Evolutionary conservation across 2,329 filamentous ascomycete species (phyloP).

Genomic region (Stagonosporopsis chrysanthemi): DNA sequence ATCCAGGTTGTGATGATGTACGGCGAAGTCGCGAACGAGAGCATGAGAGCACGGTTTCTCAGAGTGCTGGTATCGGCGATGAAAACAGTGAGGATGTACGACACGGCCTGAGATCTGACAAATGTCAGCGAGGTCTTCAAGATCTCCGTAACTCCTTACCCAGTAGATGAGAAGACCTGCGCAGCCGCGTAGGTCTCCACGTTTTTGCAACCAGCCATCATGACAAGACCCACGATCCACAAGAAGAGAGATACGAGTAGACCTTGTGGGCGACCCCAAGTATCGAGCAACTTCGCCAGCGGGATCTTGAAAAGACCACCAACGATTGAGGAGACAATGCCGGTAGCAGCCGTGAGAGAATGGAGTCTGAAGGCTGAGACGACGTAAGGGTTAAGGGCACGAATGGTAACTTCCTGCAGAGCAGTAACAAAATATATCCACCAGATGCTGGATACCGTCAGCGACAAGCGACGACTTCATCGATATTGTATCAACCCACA

Average conservation of each 20-base stretch:
- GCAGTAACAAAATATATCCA: constrained; percentile 58
- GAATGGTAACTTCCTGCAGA: constrained; percentile 52
- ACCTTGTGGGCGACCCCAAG: constrained; percentile 49
- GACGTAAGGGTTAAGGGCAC: constrained; percentile 50
- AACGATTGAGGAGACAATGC: constrained; percentile 44
- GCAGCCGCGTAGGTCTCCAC: constrained; percentile 68
- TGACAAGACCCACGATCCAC: constrained; percentile 57
- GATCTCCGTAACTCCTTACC: constrained; percentile 58
- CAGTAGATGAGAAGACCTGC: constrained; percentile 70
- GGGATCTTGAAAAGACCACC: constrained; percentile 47
- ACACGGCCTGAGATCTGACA: constrained; percentile 22
- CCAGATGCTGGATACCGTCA: constrained; percentile 49
- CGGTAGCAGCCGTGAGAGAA: constrained; percentile 43
- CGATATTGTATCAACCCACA: constrained; percentile 31
- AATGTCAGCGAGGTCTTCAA: background rate
- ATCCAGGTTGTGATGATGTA: constrained; percentile 72
- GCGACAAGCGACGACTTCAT: background rate
- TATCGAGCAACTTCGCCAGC: constrained; percentile 49
- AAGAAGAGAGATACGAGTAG: constrained; percentile 37
- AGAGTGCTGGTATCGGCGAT: constrained; percentile 71
- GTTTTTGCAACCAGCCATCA: constrained; percentile 69
- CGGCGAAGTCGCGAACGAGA: constrained; percentile 67
- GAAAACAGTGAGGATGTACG: constrained; percentile 68
- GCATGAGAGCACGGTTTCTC: constrained; percentile 68
- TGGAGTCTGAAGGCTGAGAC: constrained; percentile 41